These are phyloP conservation scores for Talaromyces funiculosus DNA, from an alignment of 2,329 filamentous ascomycete genomes.

Conservation along the genomic window DNA sequence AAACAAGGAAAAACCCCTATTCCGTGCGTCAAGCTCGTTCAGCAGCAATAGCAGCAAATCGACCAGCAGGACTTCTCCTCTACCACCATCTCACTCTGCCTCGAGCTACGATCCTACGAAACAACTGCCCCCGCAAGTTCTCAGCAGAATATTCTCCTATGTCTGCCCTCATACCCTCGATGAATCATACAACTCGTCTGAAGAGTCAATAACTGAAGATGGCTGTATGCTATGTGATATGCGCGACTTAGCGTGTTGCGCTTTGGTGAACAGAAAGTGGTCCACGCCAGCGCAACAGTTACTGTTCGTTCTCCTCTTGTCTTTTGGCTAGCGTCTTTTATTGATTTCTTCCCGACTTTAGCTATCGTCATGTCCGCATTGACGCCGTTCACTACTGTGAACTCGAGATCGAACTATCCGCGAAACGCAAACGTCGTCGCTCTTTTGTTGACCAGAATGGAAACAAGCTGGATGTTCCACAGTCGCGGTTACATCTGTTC, in stretches of 20 bases:
- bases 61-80: not conserved
- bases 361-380: conserved; percentile 84
- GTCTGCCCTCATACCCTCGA: conserved; percentile 81
- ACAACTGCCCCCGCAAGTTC: conserved; percentile 60
- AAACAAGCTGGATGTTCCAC: conserved; percentile 72
- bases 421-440: conserved; percentile 67
- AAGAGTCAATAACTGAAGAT: conserved; percentile 70
- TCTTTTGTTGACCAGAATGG: conserved; percentile 70
- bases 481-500: conserved; percentile 69
- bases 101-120: conserved; percentile 35
- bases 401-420: conserved; percentile 73
- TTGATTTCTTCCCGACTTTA: conserved; percentile 31
- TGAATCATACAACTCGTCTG: conserved; percentile 72
- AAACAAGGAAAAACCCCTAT: not conserved
- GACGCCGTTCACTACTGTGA: conserved; percentile 93
- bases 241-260: conserved; percentile 77
- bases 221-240: conserved; percentile 91
- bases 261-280: conserved; percentile 70
- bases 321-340: not conserved
- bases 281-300: conserved; percentile 50
- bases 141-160: conserved; percentile 70
- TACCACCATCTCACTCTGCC: not conserved
- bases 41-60: not conserved
- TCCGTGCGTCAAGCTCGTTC: not conserved
- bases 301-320: conserved; percentile 52